Percentiles rank a stretch among this genome's conserved stretches.
These are phyloP conservation scores for Pezicula rhizophila DNA, from an alignment of 2,329 filamentous ascomycete species.

Conservation along the genomic window DNA sequence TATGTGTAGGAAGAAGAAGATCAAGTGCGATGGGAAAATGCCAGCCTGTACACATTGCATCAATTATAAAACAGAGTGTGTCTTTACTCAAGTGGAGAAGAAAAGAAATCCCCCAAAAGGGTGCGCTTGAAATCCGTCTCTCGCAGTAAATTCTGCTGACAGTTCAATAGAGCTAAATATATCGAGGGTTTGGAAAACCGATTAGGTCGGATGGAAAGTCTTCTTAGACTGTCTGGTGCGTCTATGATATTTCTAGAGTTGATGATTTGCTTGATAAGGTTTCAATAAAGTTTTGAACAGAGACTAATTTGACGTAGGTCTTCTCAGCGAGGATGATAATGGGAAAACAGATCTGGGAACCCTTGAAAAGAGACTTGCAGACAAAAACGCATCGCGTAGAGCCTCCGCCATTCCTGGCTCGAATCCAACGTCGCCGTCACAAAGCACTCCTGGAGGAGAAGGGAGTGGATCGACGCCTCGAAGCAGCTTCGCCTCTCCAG, in stretches of 20 bases:
- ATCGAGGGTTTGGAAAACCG: conserved; percentile 95
- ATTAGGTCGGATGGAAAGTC: conserved; percentile 88
- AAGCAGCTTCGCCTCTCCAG: conserved; percentile 44
- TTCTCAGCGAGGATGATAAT: conserved; percentile 79
- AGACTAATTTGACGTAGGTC: conserved; percentile 40
- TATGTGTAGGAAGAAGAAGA: conserved; percentile 89
- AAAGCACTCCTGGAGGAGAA: conserved; percentile 38
- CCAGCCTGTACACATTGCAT: conserved; percentile 92
- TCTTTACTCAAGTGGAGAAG: conserved; percentile 98
- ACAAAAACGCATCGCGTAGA: conserved; percentile 38
- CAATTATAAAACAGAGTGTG: conserved; percentile 96
- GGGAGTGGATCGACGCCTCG: conserved; percentile 33
- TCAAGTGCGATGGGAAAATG: conserved; percentile 96
- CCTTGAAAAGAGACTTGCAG: conserved; percentile 68
- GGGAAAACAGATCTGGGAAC: conserved; percentile 83
- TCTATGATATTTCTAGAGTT: conserved; percentile 2
- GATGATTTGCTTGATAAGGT: too few species aligned
- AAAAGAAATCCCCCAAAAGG: conserved; percentile 96
- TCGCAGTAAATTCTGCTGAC: conserved; percentile 12
- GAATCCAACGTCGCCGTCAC: conserved; percentile 27
- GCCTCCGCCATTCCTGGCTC: conserved; percentile 22
- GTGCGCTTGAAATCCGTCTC: conserved; percentile 42
- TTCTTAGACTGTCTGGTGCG: conserved; percentile 74
- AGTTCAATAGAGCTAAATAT: conserved; percentile 72
- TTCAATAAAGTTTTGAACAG: conserved; percentile 4